These are phyloP conservation scores for Cynanchum wilfordii DNA, from an alignment of 257 asterid species.

Conservation along the genomic window DNA sequence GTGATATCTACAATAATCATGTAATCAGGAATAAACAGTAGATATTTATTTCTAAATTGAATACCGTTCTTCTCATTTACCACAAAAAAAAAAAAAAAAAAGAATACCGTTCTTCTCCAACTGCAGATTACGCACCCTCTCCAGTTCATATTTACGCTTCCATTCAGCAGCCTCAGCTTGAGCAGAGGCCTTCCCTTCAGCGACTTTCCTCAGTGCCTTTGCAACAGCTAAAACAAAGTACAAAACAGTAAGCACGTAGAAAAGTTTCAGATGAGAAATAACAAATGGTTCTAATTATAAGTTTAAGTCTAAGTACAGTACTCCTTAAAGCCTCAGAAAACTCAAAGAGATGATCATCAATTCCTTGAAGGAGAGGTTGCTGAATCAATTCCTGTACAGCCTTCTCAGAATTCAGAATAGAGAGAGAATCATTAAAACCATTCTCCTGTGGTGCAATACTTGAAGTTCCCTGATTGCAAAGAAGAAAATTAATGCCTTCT, in stretches of 20 bases:
- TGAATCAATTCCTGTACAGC: conserved; percentile 59
- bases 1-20: neutral
- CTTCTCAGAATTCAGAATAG: conserved; percentile 47
- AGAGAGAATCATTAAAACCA: conserved; percentile 34
- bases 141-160: conserved; percentile 88
- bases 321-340: conserved; percentile 90
- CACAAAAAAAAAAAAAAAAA: no score
- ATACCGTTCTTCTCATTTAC: conserved; percentile 66
- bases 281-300: conserved; percentile 1
- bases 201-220: conserved; percentile 59
- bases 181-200: conserved; percentile 86
- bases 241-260: conserved; percentile 4
- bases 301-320: conserved; percentile 26
- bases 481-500: conserved; percentile 3
- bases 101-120: conserved; percentile 59
- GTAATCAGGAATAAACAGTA: neutral
- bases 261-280: neutral
- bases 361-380: conserved; percentile 65
- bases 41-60: neutral
- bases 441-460: conserved; percentile 45
- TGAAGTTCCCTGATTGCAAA: conserved; percentile 39
- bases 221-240: conserved; percentile 59
- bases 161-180: conserved; percentile 96
- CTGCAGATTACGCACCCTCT: conserved; percentile 54
- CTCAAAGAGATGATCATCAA: conserved; percentile 74